phyloP scores from a whole-genome alignment of 1,284 basidiomycete genomes.

The Tetrapyrgos nigripes region DNA sequence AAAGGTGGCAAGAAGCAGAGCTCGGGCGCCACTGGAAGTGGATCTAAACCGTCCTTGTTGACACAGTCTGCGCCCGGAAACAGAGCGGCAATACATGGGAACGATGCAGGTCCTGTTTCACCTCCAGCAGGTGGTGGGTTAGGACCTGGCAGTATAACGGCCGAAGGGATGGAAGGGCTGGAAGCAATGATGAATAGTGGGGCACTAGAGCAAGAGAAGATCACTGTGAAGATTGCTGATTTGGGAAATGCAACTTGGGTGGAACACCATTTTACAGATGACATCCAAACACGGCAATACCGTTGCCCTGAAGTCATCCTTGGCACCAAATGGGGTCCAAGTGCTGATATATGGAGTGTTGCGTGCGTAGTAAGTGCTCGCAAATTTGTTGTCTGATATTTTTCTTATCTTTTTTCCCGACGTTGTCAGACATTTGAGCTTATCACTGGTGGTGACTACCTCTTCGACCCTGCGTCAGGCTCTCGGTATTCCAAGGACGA shows the following conservation, averaged over 20 bases:
- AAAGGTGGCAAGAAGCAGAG: conserved; percentile 2
- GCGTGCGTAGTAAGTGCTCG: conserved; percentile 83
- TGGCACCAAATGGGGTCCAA: conserved; percentile 93
- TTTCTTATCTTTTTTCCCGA: neutral
- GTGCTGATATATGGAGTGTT: conserved; percentile 96
- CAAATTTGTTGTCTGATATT: conserved; percentile 10
- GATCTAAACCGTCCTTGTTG: conserved; percentile 12
- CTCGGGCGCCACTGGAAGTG: conserved; percentile 17
- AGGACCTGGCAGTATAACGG: neutral
- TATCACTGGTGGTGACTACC: conserved; percentile 89
- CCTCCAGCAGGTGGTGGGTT: neutral
- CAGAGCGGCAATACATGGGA: neutral
- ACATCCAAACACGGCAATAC: conserved; percentile 97
- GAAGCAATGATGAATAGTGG: neutral
- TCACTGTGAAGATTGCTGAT: conserved; percentile 99
- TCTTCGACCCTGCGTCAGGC: conserved; percentile 85
- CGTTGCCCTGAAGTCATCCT: conserved; percentile 97
- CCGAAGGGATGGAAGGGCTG: neutral
- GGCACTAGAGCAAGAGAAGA: conserved; percentile 62
- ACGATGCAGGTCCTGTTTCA: neutral
- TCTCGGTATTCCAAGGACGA: conserved; percentile 90
- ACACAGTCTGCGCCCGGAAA: conserved; percentile 12
- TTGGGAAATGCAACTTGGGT: conserved; percentile 92
- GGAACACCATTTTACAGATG: conserved; percentile 94
- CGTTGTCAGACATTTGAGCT: conserved; percentile 86